Evolutionary conservation across 495 filamentous ascomycete genomes (phyloP).

Genomic region (Podospora pseudoanserina): DNA sequence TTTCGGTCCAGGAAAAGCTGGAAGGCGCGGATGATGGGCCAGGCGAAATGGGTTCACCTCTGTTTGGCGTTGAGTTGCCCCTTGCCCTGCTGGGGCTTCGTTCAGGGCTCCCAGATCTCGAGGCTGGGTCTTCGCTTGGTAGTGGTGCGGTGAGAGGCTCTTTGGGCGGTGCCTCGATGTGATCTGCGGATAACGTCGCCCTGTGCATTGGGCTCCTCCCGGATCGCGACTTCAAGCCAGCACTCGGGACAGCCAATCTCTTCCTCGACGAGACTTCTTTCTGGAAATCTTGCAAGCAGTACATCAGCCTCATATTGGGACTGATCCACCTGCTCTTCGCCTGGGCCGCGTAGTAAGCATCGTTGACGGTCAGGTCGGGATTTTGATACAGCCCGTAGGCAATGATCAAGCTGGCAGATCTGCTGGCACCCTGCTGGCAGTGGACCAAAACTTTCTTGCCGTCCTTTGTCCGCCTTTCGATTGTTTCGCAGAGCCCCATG

Average conservation of each 20-base stretch:
- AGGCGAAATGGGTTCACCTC: conserved; percentile 47
- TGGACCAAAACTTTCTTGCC: conserved; percentile 89
- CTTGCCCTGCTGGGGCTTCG: conserved; percentile 35
- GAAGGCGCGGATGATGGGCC: conserved; percentile 58
- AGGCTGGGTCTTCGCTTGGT: conserved; percentile 39
- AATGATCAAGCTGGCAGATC: conserved; percentile 94
- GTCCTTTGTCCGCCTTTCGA: conserved; percentile 71
- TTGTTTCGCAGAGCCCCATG: conserved; percentile 75
- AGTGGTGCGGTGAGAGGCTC: conserved; percentile 52
- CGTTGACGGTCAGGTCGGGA: conserved; percentile 79
- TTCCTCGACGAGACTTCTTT: conserved; percentile 57
- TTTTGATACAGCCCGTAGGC: conserved; percentile 95
- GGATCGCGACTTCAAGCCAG: conserved; percentile 45
- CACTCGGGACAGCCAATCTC: conserved; percentile 35
- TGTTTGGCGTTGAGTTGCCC: conserved; percentile 40
- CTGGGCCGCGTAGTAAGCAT: conserved; percentile 89
- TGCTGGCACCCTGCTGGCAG: conserved; percentile 92
- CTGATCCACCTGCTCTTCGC: conserved; percentile 90
- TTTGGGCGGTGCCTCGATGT: conserved; percentile 42
- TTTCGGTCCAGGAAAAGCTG: conserved; percentile 49
- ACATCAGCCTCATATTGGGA: conserved; percentile 97
- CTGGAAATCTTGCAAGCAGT: conserved; percentile 91
- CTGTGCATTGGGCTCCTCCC: conserved; percentile 50
- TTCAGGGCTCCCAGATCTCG: conserved; percentile 22
- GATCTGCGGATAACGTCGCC: conserved; percentile 50